These are phyloP conservation scores for Emericellopsis terricola DNA, from an alignment of 495 filamentous ascomycete genomes.

Conservation along the genomic window DNA sequence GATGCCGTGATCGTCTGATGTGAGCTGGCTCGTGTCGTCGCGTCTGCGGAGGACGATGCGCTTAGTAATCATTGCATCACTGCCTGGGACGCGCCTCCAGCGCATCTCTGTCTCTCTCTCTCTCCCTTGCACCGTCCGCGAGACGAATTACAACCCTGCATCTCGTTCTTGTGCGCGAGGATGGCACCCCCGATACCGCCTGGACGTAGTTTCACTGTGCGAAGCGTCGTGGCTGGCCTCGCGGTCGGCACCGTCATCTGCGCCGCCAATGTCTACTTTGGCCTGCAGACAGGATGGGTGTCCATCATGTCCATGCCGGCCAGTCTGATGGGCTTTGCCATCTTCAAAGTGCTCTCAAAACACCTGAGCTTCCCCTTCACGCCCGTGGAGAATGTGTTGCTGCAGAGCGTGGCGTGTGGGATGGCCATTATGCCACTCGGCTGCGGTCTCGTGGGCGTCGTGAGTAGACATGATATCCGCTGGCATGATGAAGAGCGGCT, in stretches of 20 bases:
- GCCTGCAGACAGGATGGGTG: conserved; percentile 89
- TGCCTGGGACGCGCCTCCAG: neutral
- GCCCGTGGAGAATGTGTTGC: conserved; percentile 91
- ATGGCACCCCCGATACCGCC: conserved; percentile 5
- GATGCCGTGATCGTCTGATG: no score
- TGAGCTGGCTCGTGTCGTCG: no score
- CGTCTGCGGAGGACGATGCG: no score
- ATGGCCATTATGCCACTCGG: conserved; percentile 96
- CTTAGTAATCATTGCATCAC: no score
- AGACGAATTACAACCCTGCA: no score
- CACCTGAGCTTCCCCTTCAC: conserved; percentile 64
- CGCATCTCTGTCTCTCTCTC: no score
- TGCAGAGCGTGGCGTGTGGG: conserved; percentile 87
- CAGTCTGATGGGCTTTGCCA: conserved; percentile 85
- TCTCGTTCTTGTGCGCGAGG: no score
- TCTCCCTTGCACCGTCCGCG: no score
- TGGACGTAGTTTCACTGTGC: conserved; percentile 58
- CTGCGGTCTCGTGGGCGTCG: conserved; percentile 80
- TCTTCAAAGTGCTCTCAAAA: conserved; percentile 66
- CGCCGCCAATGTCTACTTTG: conserved; percentile 96
- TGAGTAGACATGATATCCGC: conserved; percentile 7
- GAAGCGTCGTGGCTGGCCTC: conserved; percentile 65
- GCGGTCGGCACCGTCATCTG: conserved; percentile 75
- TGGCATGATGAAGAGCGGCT: no score
- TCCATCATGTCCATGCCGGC: conserved; percentile 65